Evolutionary conservation across 805 yeast genomes (phyloP), one percentile per base, ranked within the genome.

Genomic region (Maudiozyma pseudohumilis): DNA sequence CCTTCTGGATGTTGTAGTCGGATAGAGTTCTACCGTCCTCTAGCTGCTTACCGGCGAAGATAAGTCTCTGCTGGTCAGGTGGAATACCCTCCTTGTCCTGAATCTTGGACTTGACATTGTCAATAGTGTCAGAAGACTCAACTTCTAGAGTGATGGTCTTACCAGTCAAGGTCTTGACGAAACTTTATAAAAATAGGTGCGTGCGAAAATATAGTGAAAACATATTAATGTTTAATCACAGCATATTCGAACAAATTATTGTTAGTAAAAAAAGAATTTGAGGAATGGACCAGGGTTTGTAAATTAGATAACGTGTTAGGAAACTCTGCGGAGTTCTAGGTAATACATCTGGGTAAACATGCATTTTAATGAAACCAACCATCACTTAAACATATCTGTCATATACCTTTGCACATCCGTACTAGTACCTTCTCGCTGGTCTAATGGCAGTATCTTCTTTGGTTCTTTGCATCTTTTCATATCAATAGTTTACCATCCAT

Each of bases 141-240:
- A 86, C 95, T 77, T 86, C 95, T 60, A 86, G 79, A 79, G 95
- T 86, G 72, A 86, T 86, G 66, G 94, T 79, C 81, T 87, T 87
- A 70, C 96, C 96, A 57, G 96, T 87, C 66, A 88, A 79, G 69
- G 96, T 87, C 76, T 88, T 88, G 66, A 88, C 96, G 74, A 88
- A 88, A 70, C 82, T 77, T 27, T 36, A 15, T 18, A 12, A 13
- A 42, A 34, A 30, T 19, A 21, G 21, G 12, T 34, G 9, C 15
- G 28, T 8, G 15, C 21, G 6, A 25, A 11, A 8, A 18, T 26
- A 16, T 5, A 29, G 9, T 16, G 18, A 15, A 16, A 29, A 11
- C 15, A 4, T n/a, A n/a, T 27, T 27, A 27, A 11, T 9, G 15
- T 9, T 29, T 13, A 15, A 15, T 15, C 18, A 11, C 8, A 23